Conservation (phyloP, 2,329 filamentous ascomycete species). For the Cordyceps militaris region DNA sequence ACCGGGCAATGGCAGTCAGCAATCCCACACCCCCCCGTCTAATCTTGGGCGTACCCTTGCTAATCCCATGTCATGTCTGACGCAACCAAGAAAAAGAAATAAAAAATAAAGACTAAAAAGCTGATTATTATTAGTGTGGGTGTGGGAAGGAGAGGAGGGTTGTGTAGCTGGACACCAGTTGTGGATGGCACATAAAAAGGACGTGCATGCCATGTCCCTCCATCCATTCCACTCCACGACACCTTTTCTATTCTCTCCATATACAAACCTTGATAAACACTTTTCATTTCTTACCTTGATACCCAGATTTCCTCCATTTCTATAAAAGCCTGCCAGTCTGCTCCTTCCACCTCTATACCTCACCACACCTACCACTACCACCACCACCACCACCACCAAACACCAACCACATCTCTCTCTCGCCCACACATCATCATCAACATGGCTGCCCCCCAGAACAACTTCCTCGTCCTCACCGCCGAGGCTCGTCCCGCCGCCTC, state of each 20-base stretch:
- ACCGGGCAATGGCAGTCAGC: background rate
- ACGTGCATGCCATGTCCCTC: background rate
- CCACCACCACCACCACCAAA: background rate
- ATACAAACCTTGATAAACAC: background rate
- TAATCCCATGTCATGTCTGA: constrained; percentile 11
- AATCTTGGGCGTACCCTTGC: constrained; percentile 4
- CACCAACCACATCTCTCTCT: background rate
- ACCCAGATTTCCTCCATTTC: background rate
- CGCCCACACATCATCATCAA: background rate
- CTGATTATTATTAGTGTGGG: background rate
- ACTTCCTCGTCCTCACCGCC: constrained; percentile 7
- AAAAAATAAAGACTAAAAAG: background rate
- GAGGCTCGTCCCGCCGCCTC: constrained; percentile 1
- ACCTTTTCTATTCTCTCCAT: background rate
- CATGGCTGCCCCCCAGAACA: constrained; percentile 10
- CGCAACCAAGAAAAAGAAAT: background rate
- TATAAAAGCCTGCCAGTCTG: background rate
- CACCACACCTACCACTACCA: background rate
- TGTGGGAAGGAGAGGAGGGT: background rate
- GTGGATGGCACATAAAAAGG: constrained; percentile 8
- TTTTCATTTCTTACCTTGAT: background rate
- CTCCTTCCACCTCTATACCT: background rate
- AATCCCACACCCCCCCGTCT: background rate
- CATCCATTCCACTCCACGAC: background rate
- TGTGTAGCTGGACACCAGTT: constrained; percentile 1